phyloP scores from a whole-genome alignment of 2,329 filamentous ascomycete species.

The Ophiocordyceps australis region DNA sequence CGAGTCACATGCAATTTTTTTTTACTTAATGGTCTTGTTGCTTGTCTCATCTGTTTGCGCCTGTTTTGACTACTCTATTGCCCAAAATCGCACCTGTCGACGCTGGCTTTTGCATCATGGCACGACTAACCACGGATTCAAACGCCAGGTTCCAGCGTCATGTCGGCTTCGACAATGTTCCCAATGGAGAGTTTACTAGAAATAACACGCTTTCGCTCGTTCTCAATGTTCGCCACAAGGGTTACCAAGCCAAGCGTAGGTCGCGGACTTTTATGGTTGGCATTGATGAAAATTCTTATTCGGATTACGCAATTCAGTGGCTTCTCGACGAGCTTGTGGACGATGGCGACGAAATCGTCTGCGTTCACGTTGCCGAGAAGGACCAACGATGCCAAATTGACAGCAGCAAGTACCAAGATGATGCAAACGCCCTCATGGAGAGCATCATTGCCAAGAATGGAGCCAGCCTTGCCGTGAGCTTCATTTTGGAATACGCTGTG shows the following conservation, averaged over 20 bases:
- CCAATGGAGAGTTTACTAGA: slow-evolving; percentile 37
- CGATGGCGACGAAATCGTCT: slow-evolving; percentile 86
- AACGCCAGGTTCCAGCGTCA: slow-evolving; percentile 36
- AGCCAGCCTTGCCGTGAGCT: slow-evolving; percentile 64
- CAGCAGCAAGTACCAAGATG: slow-evolving; percentile 53
- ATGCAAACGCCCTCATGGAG: slow-evolving; percentile 58
- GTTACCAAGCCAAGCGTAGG: slow-evolving; percentile 63
- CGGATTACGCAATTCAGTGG: slow-evolving; percentile 84
- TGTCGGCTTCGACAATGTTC: slow-evolving; percentile 43
- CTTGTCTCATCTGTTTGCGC: too few relatives aligned
- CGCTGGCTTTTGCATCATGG: slow-evolving; percentile 12
- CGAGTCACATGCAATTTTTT: too few relatives aligned
- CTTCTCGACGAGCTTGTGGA: slow-evolving; percentile 81
- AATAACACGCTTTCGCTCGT: slow-evolving; percentile 53
- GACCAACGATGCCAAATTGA: slow-evolving; percentile 54
- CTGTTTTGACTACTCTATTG: too few relatives aligned
- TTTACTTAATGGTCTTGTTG: too few relatives aligned
- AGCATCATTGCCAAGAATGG: slow-evolving; percentile 63
- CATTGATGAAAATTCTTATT: slow-evolving; percentile 81
- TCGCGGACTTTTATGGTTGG: slow-evolving; percentile 84
- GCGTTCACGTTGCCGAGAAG: slow-evolving; percentile 73
- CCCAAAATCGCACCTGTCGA: too few relatives aligned
- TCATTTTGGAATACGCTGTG: slow-evolving; percentile 73
- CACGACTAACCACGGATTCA: slow-evolving; percentile 21
- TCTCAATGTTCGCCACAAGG: slow-evolving; percentile 69